Percentiles rank a stretch among this genome's conserved stretches.
Conservation (phyloP, 2,329 filamentous ascomycete species). For the Blastomyces silverae region DNA sequence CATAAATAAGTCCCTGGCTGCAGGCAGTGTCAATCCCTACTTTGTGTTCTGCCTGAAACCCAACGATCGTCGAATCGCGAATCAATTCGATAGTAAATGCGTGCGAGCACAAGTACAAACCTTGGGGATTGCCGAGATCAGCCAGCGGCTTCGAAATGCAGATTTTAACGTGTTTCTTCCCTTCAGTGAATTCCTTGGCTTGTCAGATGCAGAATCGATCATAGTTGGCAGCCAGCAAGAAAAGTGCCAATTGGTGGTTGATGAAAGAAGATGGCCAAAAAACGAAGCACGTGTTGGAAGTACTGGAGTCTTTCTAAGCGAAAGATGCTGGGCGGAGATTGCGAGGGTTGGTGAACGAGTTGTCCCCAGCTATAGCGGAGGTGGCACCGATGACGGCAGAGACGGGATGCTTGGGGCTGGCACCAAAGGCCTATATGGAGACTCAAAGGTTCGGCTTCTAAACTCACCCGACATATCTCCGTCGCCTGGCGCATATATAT, state of each 20-base stretch:
- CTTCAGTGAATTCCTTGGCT: conserved; percentile 88
- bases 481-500: conserved; percentile 55
- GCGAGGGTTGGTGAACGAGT: conserved; percentile 62
- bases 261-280: conserved; percentile 83
- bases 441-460: conserved; percentile 53
- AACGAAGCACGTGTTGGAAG: conserved; percentile 88
- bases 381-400: conserved; percentile 50
- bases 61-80: conserved; percentile 92
- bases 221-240: conserved; percentile 89
- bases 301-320: conserved; percentile 91
- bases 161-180: conserved; percentile 95
- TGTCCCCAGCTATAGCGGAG: conserved; percentile 54
- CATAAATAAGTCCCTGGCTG: conserved; percentile 76
- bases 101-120: conserved; percentile 91
- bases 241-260: conserved; percentile 82
- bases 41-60: conserved; percentile 97
- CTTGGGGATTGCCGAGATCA: conserved; percentile 94
- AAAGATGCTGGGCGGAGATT: conserved; percentile 90
- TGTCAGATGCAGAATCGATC: conserved; percentile 74
- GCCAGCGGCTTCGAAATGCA: conserved; percentile 80
- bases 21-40: conserved; percentile 81
- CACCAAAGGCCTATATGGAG: conserved; percentile 33
- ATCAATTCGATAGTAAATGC: conserved; percentile 98
- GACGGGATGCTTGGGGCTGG: conserved; percentile 54
- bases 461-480: conserved; percentile 42